Evolutionary conservation across 2,329 filamentous ascomycete genomes (phyloP), one percentile per base, ranked within the genome.

Genomic region (Colletotrichum tropicicola): DNA sequence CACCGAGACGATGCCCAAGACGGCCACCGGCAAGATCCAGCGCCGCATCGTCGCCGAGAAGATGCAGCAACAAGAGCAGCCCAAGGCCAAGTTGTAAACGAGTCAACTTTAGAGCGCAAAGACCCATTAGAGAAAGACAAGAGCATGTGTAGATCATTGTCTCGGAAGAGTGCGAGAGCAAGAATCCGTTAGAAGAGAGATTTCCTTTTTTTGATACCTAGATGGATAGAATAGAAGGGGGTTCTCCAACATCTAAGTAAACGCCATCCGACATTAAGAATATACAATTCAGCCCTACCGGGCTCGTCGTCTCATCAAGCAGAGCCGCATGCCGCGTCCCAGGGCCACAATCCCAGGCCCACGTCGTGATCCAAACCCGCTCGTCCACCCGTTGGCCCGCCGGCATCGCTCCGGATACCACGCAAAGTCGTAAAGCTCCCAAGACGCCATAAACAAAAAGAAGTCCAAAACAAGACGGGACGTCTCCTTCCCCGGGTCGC

Each of bases 11-110:
- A 97, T 97, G 89, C 93, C 93, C 68, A 97, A 97, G 85, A 95
- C 93, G 4, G 92, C 93, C n/a, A 97, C 93, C 6, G 93, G 93
- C 59, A 97, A 97, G 83, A 91, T 97, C 64, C 93, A 97, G 79
- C 83, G 93, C 66, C 87, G 92, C 67, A 92, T 94, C 72, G 92
- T 97, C n/a, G 92, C 92, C 13, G 92, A 95, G 77, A 88, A 87
- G 28, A 95, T 97, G 92, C 83, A 90, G 77, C 92, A 92, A 82
- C 86, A 90, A 75, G 88, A 89, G 43, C 68, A 69, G 59, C 76
- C 77, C 57, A 86, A 83, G 75, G 80, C 85, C 13, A 88, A 87
- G 78, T 75, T 88, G 69, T 88, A 85, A 65, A 73, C 47, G 13
- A 37, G 4, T 25, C 7, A 1, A 43, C 5, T 17, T 10, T 12